phyloP scores from a whole-genome alignment of 2,329 filamentous ascomycete species.

The Neocatenulostroma microsporum region DNA sequence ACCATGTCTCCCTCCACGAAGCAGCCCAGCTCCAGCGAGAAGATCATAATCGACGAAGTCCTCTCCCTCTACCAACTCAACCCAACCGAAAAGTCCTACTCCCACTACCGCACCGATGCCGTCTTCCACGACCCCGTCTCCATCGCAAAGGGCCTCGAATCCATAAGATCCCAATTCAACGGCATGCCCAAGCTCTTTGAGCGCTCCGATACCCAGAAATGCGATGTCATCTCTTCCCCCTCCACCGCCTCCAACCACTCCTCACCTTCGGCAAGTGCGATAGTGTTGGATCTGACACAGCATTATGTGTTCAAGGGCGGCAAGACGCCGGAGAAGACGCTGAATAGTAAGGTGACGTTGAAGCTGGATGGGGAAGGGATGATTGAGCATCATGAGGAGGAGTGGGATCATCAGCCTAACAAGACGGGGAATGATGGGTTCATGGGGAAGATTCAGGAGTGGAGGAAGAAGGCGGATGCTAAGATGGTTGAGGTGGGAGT shows the following conservation, averaged over 20 bases:
- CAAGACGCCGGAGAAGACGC: constrained; percentile 21
- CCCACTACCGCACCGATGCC: constrained; percentile 19
- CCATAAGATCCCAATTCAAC: constrained; percentile 23
- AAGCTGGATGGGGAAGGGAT: constrained; percentile 17
- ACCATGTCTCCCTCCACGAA: no score
- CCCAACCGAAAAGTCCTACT: constrained; percentile 17
- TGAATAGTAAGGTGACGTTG: constrained; percentile 22
- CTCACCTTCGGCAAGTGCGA: no score
- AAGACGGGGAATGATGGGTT: constrained; percentile 23
- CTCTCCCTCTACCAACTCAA: constrained; percentile 20
- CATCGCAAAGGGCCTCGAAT: constrained; percentile 20
- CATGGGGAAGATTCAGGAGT: constrained; percentile 22
- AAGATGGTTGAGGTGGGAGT: constrained; percentile 21
- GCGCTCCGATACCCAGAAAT: constrained; percentile 16
- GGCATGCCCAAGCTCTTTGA: constrained; percentile 25
- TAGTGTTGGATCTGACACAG: constrained; percentile 21
- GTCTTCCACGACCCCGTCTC: constrained; percentile 24
- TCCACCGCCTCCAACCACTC: no score
- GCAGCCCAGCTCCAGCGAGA: constrained; percentile 14
- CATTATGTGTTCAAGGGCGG: constrained; percentile 24
- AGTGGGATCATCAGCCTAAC: constrained; percentile 23
- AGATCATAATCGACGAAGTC: constrained; percentile 20
- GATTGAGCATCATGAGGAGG: constrained; percentile 23
- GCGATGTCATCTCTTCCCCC: constrained; percentile 13
- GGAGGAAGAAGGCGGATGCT: constrained; percentile 22